Evolutionary conservation across 352 stramenopile species (phyloP).

Genomic region (Phytopythium boreale): DNA sequence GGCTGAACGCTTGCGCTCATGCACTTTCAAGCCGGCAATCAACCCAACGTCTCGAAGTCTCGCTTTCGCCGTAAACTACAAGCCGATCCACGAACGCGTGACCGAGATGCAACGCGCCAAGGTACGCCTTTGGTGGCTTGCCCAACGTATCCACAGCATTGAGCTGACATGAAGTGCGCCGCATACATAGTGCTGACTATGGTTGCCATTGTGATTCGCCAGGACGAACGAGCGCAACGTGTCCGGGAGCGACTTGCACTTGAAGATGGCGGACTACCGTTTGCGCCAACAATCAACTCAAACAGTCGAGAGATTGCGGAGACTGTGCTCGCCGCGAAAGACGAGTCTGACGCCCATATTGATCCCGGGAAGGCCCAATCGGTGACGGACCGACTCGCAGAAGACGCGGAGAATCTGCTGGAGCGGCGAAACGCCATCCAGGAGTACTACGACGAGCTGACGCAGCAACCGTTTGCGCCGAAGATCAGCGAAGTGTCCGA

Average conservation of each 20-base stretch:
- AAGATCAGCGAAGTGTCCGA: slow-evolving; percentile 55
- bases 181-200: too few relatives aligned
- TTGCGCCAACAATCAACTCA: slow-evolving; percentile 58
- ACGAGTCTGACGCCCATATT: slow-evolving; percentile 1
- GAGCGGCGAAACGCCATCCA: slow-evolving; percentile 58
- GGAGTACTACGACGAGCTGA: slow-evolving; percentile 66
- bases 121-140: slow-evolving; percentile 22
- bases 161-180: too few relatives aligned
- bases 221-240: slow-evolving; percentile 40
- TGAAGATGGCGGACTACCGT: slow-evolving; percentile 29
- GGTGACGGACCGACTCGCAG: slow-evolving; percentile 53
- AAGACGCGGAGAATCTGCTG: slow-evolving; percentile 40
- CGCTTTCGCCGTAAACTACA: slow-evolving; percentile 40
- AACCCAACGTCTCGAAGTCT: slow-evolving; percentile 45
- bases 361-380: slow-evolving; percentile 7
- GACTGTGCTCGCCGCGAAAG: slow-evolving; percentile 32
- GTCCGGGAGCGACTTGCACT: slow-evolving; percentile 47
- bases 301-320: slow-evolving; percentile 64
- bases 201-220: too few relatives aligned
- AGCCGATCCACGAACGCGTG: slow-evolving; percentile 66
- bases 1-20: slow-evolving; percentile 41
- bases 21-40: slow-evolving; percentile 69
- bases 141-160: background rate
- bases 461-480: slow-evolving; percentile 56
- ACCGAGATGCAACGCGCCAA: slow-evolving; percentile 63